Evolutionary conservation across 2,329 filamentous ascomycete genomes (phyloP).

Genomic region (Catunica adiposa): DNA sequence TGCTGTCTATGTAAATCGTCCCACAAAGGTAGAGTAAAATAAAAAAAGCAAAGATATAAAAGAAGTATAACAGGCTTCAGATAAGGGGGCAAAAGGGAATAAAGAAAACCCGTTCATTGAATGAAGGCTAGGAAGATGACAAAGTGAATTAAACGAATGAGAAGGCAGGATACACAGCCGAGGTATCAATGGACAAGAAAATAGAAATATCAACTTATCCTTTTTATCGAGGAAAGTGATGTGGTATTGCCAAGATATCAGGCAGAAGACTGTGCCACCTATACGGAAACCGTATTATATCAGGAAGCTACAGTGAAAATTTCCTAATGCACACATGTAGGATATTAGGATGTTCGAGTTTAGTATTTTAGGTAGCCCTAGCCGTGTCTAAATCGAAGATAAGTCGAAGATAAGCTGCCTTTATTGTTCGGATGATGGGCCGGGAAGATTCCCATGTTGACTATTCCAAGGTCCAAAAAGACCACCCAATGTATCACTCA

Average conservation of each 20-base stretch:
- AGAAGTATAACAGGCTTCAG: neutral
- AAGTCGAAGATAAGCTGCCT: neutral
- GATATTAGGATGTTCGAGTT: neutral
- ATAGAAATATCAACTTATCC: neutral
- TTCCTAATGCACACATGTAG: neutral
- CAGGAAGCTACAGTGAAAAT: too few species aligned
- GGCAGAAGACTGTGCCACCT: too few species aligned
- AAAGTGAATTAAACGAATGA: neutral
- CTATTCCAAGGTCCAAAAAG: constrained; percentile 22
- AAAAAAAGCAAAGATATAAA: constrained; percentile 2
- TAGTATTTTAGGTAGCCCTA: neutral
- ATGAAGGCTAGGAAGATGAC: neutral
- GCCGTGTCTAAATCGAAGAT: neutral
- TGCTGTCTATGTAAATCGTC: too few species aligned
- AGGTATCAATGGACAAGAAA: neutral
- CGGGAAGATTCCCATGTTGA: neutral
- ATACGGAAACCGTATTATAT: too few species aligned
- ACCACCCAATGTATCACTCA: constrained; percentile 27
- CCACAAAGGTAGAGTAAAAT: neutral
- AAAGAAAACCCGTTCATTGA: too few species aligned
- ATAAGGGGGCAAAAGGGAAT: neutral
- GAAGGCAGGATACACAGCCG: neutral
- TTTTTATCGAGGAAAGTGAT: neutral
- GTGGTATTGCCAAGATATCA: too few species aligned
- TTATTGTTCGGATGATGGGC: neutral